These are phyloP conservation scores for Rhytidhysteron rufulum DNA, from an alignment of 2,329 filamentous ascomycete species.

Conservation along the genomic window DNA sequence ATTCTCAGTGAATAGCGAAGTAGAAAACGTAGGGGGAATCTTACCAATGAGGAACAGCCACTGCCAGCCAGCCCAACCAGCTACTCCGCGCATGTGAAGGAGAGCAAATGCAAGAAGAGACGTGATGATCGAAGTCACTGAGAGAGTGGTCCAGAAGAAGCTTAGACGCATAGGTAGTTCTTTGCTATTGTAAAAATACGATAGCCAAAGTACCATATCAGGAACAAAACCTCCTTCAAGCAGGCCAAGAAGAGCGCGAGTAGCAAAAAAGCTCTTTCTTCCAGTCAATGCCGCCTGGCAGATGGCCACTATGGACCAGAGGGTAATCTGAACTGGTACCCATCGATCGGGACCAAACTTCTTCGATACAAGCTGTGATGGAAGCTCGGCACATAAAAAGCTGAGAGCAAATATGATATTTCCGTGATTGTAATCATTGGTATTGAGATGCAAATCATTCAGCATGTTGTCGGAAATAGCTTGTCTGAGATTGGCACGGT, in stretches of 20 bases:
- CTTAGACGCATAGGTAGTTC: conserved; percentile 63
- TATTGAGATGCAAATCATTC: neutral
- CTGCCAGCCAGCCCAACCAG: conserved; percentile 3
- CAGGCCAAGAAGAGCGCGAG: conserved; percentile 35
- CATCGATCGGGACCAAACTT: conserved; percentile 37
- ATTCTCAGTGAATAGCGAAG: too few relatives aligned
- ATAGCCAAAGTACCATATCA: conserved; percentile 61
- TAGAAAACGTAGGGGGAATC: conserved; percentile 29
- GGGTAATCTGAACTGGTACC: conserved; percentile 38
- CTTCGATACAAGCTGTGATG: conserved; percentile 40
- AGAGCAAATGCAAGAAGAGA: conserved; percentile 50
- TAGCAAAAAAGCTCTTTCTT: conserved; percentile 34
- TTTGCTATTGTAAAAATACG: conserved; percentile 68
- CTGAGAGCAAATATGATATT: conserved; percentile 66
- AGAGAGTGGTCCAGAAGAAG: conserved; percentile 64
- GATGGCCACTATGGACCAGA: conserved; percentile 46
- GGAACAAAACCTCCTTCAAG: conserved; percentile 52
- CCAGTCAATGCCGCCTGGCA: conserved; percentile 63
- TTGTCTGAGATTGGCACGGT: conserved; percentile 46
- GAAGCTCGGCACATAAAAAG: conserved; percentile 60
- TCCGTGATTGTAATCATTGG: conserved; percentile 20
- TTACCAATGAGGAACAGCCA: conserved; percentile 27
- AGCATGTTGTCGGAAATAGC: conserved; percentile 34
- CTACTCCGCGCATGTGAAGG: conserved; percentile 3
- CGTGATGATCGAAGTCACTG: conserved; percentile 47